Evolutionary conservation across 495 filamentous ascomycete species (phyloP), one percentile per base, ranked within the genome.

Genomic region (Trichoderma erinaceum): DNA sequence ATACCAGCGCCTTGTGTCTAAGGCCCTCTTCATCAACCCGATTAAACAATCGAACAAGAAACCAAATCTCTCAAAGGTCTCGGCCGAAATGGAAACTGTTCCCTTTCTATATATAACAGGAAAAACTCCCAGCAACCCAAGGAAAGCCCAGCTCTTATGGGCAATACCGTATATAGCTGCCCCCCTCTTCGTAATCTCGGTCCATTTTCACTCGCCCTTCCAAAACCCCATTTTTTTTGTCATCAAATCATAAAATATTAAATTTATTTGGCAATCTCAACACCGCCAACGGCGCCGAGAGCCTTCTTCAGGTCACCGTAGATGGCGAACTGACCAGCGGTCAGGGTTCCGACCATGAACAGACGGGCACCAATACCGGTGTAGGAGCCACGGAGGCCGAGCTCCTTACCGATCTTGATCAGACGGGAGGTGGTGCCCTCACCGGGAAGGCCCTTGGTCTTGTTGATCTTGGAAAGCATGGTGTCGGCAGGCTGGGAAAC

Each of bases 391-490:
- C 86, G 86, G 73, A 99, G 73, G 75, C 95, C 95, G 73, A 99
- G 90, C 82, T 99, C 95, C 80, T 90, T 91, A 71, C 81, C 92
- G 77, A 98, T 98, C 89, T 97, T 97, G 84, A 97, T 86, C 70
- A 99, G 83, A 79, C 95, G 91, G 80, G 81, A 85, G 71, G 88
- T 89, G 75, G 93, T 99, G 77, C 94, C 88, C 86, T 99, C 94
- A 81, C 95, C 95, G 68, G 95, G 95, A 63, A 88, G 83, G 80
- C 95, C 95, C 82, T 91, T 92, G 81, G 92, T 96, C 92, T 99
- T 99, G 91, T 99, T 99, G 87, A 99, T 99, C 88, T 98, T 98
- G 84, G 85, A 90, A 74, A 99, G 88, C 95, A 98, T 98, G 76
- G 95, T 99, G 80, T 98, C 95, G 77, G 95, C 95, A 74, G 95